Conservation (phyloP, 768 basidiomycete genomes). For the Suillus subalutaceus region DNA sequence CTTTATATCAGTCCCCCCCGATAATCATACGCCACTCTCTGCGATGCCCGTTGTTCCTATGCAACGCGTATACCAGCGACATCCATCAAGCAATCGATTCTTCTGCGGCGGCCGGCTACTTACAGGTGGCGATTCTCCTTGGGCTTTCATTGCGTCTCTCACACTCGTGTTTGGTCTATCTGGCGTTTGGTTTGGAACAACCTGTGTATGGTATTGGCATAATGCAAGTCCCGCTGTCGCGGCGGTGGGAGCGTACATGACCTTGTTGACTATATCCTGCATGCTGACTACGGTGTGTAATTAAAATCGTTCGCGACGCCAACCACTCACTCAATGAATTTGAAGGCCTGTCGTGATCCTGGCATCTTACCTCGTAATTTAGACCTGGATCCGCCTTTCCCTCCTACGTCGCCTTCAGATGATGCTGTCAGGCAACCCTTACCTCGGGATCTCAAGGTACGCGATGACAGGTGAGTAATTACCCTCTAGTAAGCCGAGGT, state of each 20-base stretch:
- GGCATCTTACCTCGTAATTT: constrained; percentile 89
- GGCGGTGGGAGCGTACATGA: constrained; percentile 62
- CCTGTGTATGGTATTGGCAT: constrained; percentile 88
- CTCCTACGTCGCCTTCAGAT: constrained; percentile 63
- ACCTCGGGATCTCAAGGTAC: constrained; percentile 81
- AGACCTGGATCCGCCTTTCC: constrained; percentile 84
- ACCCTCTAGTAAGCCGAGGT: neutral
- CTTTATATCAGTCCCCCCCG: constrained; percentile 34
- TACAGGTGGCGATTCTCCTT: constrained; percentile 84
- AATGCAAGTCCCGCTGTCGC: constrained; percentile 74
- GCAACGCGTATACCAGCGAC: constrained; percentile 60
- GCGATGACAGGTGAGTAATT: constrained; percentile 68
- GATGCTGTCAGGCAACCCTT: constrained; percentile 64
- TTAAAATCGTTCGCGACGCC: constrained; percentile 9
- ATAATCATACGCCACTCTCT: constrained; percentile 35
- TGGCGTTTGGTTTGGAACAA: constrained; percentile 87
- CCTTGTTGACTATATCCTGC: constrained; percentile 66
- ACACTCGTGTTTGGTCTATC: constrained; percentile 64
- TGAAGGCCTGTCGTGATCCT: constrained; percentile 76
- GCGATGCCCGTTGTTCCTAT: constrained; percentile 34
- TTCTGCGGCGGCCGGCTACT: constrained; percentile 72
- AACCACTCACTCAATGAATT: constrained; percentile 9
- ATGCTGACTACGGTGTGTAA: constrained; percentile 76
- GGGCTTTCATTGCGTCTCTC: constrained; percentile 75
- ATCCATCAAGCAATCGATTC: constrained; percentile 78